Base-by-base conservation (phyloP, 2,329 filamentous ascomycete species). In the Cytospora schulzeri region DNA sequence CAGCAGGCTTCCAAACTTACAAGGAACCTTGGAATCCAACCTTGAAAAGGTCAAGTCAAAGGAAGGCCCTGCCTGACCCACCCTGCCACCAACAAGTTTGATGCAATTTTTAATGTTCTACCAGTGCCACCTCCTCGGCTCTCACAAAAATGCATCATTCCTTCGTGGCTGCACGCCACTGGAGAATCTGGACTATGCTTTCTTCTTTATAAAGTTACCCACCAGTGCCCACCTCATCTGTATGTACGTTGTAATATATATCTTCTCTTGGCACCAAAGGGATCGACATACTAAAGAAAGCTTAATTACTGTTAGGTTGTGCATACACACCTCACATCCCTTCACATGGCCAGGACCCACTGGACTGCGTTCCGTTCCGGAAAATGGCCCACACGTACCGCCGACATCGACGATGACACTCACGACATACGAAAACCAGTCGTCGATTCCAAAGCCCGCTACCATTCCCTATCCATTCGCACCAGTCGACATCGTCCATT, bases 311-410 rank as follows among this genome's bases (percentile, higher is more conserved):
- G 14, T 50, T 15, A 24, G 29, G 11, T 2, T 19, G n/a, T 31
- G 19, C 14, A 24, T 54, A 31, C 29, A 31, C 29, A 31, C 29
- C 29, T 31, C 29, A 31, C 29, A 33, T 12, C 19, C 35, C n/a
- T 51, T 29, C 51, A 61, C 41, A 61, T 61, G 59, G 51, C 59
- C 51, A 55, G 53, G 59, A 50, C 51, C 26, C n/a, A 55, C 54
- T 48, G 35, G 59, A 33, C 35, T 17, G 14, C 26, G 28, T 31
- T 48, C 28, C 51, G 51, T 48, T 33, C 26, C 15, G 29, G 28
- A 19, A 31, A 31, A 19, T 60, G 50, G 24, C 33, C 50, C 24
- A 33, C 58, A 4, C 6, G 4, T 29, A 22, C 31, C 24, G 31
- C 22, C 22, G 35, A 22, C 41, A 22, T 8, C n/a, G 19, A 48